Conservation (phyloP, 1,139 yeast genomes). For the Yamadazyma atmosphaerica region DNA sequence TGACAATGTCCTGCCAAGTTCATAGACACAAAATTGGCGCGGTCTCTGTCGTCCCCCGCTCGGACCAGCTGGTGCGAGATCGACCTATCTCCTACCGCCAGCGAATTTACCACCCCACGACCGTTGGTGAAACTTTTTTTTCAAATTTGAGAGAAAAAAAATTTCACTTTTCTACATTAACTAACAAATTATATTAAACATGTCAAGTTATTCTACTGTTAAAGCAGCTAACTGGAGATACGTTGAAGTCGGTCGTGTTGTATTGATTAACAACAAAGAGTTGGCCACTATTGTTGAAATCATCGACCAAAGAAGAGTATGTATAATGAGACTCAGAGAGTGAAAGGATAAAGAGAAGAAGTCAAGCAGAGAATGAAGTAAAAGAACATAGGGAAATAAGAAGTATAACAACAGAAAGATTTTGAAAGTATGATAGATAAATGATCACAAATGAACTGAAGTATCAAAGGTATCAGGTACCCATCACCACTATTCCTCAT, state of each 20-base stretch:
- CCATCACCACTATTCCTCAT: too few relatives aligned
- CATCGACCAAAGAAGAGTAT: slow-evolving; percentile 98
- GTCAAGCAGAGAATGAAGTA: too few relatives aligned
- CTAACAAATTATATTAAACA: slow-evolving; percentile 17
- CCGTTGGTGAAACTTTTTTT: slow-evolving; percentile 15
- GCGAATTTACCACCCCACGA: slow-evolving; percentile 3
- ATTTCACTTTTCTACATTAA: slow-evolving; percentile 3
- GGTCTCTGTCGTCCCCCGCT: too few relatives aligned
- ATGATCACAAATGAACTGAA: too few relatives aligned
- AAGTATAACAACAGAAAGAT: too few relatives aligned
- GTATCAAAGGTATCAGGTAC: too few relatives aligned
- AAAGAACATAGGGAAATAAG: too few relatives aligned
- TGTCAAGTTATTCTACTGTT: slow-evolving; percentile 60
- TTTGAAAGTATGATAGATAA: too few relatives aligned
- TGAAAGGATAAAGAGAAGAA: background rate
- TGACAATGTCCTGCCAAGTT: too few relatives aligned
- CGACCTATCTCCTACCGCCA: too few relatives aligned
- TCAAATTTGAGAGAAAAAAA: slow-evolving; percentile 7
- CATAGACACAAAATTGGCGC: background rate
- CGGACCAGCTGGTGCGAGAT: too few relatives aligned
- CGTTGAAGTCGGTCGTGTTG: slow-evolving; percentile 99
- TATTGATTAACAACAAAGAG: slow-evolving; percentile 78
- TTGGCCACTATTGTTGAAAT: slow-evolving; percentile 96
- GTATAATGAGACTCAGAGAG: slow-evolving; percentile 26
- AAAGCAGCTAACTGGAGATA: slow-evolving; percentile 98